Evolutionary conservation across 257 asterid genomes (phyloP), one percentile per base, ranked within the genome.

Genomic region (Lantana camara): DNA sequence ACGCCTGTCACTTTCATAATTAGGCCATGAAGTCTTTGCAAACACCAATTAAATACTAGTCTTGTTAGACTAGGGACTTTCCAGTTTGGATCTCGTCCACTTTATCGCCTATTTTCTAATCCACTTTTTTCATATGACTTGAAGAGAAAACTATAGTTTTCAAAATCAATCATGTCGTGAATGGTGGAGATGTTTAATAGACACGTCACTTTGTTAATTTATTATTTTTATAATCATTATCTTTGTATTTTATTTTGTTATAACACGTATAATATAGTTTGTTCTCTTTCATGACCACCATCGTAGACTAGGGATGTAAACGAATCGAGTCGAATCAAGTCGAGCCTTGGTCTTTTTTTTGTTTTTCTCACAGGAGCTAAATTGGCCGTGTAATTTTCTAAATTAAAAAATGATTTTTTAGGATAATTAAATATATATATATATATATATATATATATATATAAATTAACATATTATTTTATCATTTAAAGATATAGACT

Each of bases 131-230:
- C n/a, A 27, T n/a, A n/a, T 37, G 67, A 52, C 57, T 73, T 65
- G 32, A 27, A 27, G 5, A 27, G 22, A 61, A 42, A 57, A 6
- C 22, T 9, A 10, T 27, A 9, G 8, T 40, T 67, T 52, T 27
- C 63, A 10, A 74, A 55, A 71, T 67, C 64, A 77, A 79, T 85
- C 84, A 85, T 67, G 84, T 77, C 91, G 88, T 77, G 86, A 82
- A 75, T 85, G 85, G 89, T 70, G 93, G 86, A 66, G 51, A 53
- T 63, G 35, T 41, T 46, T 27, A 2, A 17, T 22, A 20, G 46
- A 57, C 22, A 56, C 53, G 14, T 67, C 51, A 16, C 9, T 32
- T 46, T n/a, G 16, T 7, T 7, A 10, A 60, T 44, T 37, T 29
- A 17, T 23, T 45, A 2, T 23, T 1, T 29, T 53, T 0, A 17